phyloP scores from a whole-genome alignment of 2,329 filamentous ascomycete species.

The Trichoderma afroharzianum region DNA sequence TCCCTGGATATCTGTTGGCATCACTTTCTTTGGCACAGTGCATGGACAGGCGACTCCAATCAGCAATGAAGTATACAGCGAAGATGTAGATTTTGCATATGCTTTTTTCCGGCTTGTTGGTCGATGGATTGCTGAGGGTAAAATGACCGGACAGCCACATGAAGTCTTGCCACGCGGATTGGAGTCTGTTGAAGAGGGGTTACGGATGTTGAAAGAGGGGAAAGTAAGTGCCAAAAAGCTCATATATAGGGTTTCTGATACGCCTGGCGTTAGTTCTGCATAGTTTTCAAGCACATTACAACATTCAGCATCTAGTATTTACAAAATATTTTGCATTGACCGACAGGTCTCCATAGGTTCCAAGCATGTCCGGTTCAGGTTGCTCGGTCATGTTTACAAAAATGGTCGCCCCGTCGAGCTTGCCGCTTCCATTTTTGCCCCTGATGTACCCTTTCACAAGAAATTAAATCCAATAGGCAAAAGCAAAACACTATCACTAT shows the following conservation, averaged over 20 bases:
- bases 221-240: neutral
- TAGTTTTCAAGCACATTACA: too few species aligned
- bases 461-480: too few species aligned
- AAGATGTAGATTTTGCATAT: neutral
- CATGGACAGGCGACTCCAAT: neutral
- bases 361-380: neutral
- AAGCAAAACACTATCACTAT: too few species aligned
- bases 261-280: neutral
- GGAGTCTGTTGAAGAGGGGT: neutral
- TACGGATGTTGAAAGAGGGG: neutral
- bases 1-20: neutral
- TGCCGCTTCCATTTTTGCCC: neutral
- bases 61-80: neutral
- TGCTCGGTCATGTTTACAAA: neutral
- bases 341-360: neutral
- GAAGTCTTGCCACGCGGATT: neutral
- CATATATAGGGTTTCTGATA: neutral
- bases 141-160: neutral
- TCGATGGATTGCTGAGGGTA: neutral
- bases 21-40: neutral
- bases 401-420: neutral
- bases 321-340: too few species aligned
- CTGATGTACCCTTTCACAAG: too few species aligned
- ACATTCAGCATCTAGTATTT: too few species aligned
- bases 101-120: neutral